Base-by-base conservation (phyloP, 1,284 basidiomycete genomes). In the Calocybe gambosa region DNA sequence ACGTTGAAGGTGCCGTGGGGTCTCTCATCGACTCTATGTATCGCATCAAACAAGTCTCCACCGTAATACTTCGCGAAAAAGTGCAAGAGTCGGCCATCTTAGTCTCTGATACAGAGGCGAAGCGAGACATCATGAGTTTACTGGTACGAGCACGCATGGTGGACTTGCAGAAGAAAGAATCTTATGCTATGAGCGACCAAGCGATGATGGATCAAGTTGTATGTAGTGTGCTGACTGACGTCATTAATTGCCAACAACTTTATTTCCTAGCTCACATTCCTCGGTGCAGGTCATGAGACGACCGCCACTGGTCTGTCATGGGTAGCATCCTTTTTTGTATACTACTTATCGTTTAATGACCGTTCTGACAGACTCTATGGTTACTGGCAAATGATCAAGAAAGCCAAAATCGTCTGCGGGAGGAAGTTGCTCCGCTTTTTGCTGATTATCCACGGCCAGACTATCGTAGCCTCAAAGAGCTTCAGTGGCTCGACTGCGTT, bases 151-250 rank as follows among this genome's bases (percentile, higher is more conserved):
- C 71, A 4, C 58, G 72, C 18, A 64, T 65, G 45, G 60, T 63
- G n/a, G 63, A 68, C 23, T 44, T 59, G 35, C 55, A 56, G 23
- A 50, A 52, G 28, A 61, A 56, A 13, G 47, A 44, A 20, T 62
- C 54, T 21, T 71, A 70, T 50, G 58, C 62, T 9, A 71, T 75
- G 69, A 70, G 62, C 34, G 73, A 75, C 50, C 53, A 61, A 35
- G 69, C 66, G 12, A 72, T 75, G 68, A 71, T 75, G 58, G 73
- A 75, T 43, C 74, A 75, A 62, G 71, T 75, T 29, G 71, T 72
- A 33, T n/a, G 68, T 62, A 15, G 19, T 13, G 13, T 41, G 18
- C 34, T 15, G 8, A 38, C 50, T 19, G 10, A 26, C 38, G 37
- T 34, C 10, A 29, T 16, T 8, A n/a, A 40, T 1, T 5, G 8